Base-by-base conservation (phyloP, 169 alveolate genomes). In the Plasmodium malariae region DNA sequence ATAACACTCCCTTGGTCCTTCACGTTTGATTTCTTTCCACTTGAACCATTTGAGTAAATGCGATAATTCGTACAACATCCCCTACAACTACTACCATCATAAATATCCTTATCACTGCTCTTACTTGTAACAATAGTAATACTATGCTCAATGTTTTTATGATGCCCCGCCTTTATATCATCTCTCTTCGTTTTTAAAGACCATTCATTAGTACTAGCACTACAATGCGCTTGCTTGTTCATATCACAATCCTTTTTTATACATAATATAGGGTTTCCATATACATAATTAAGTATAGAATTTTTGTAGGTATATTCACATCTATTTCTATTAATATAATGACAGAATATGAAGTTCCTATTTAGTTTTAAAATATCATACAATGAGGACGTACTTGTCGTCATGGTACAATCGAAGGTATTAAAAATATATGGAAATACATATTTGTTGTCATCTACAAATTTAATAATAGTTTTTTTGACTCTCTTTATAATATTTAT, bases 351-450 rank as follows among this genome's bases (percentile, higher is more conserved):
- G 21, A 83, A 83, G 37, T 67, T 83, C 17, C 40, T 67, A 34
- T 83, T 65, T 9, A 83, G 12, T 14, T 37, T 68, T 12, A 67
- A 28, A 19, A 67, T 28, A 5, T 83, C 91, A 40, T 83, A 83
- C 26, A 3, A 19, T 21, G 51, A 5, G 11, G 14, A 12, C 1
- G 21, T 32, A 19, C 1, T 0, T 60, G 14, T 40, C 19, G 48
- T 2, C 30, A 9, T 21, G 3, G 2, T 67, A 57, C 24, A 32
- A 36, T 83, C 85, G 12, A 83, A 67, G 0, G 91, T 83, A 60
- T 83, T 83, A 24, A 57, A 83, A 34, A 83, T 83, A 14, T 83
- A 83, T 0, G 91, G 91, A 26, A 83, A 83, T 7, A 83, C 91
- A 24, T 67, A 83, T 32, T 67, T 83, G 49, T 83, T 83, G 30